phyloP scores from a whole-genome alignment of 768 basidiomycete genomes.

The Leccinum sublutescens region DNA sequence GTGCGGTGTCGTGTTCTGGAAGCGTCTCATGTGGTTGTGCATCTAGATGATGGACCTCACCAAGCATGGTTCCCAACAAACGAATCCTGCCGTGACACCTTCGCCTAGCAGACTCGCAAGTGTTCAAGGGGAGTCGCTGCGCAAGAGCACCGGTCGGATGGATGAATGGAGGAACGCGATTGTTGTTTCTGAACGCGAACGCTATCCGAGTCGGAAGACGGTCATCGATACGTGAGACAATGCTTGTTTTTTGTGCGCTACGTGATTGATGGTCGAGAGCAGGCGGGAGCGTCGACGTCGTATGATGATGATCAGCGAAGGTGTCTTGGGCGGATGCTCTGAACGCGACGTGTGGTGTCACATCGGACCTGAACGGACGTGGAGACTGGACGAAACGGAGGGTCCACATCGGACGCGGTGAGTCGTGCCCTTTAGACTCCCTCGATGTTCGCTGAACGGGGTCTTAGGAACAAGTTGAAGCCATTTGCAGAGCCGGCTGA shows the following conservation, averaged over 20 bases:
- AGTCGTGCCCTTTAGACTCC: conserved; percentile 7
- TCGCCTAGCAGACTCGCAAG: conserved; percentile 16
- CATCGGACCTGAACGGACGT: conserved; percentile 45
- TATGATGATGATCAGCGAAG: conserved; percentile 56
- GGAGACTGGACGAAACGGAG: conserved; percentile 90
- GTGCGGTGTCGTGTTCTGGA: neutral
- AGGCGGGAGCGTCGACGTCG: conserved; percentile 81
- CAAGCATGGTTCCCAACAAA: conserved; percentile 31
- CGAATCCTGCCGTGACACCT: neutral
- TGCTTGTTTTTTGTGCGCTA: neutral
- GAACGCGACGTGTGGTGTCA: conserved; percentile 86
- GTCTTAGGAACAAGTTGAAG: conserved; percentile 71
- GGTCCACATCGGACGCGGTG: conserved; percentile 86
- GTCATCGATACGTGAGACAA: conserved; percentile 60
- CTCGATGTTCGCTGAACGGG: conserved; percentile 3
- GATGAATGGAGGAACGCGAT: conserved; percentile 75
- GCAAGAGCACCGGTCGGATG: conserved; percentile 61
- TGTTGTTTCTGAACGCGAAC: conserved; percentile 64
- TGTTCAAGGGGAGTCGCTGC: conserved; percentile 40
- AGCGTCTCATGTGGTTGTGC: neutral
- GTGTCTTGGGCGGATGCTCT: conserved; percentile 58
- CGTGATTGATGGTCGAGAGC: neutral
- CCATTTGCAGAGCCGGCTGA: conserved; percentile 33
- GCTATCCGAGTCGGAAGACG: conserved; percentile 54
- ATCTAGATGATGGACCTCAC: conserved; percentile 57